Base-by-base conservation (phyloP, 805 yeast species). In the Candida methanosorbosa region DNA sequence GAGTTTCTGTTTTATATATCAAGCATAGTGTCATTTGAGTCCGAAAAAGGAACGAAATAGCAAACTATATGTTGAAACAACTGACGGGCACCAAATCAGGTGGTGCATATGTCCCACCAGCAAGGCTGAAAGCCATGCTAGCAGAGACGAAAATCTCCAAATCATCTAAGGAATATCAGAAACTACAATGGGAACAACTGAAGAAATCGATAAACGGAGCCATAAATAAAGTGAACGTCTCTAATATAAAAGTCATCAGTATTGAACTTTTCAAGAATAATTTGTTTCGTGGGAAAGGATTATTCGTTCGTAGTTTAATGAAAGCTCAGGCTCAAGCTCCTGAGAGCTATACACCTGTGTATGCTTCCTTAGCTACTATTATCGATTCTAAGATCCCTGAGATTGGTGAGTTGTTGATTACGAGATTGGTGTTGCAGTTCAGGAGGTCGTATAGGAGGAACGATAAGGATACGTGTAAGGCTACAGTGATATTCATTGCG, bases 381-480 rank as follows among this genome's bases (percentile, higher is more conserved):
- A 34, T 86, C 9, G 81, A 82, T 53, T 68, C 81, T 5, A 73
- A 79, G 43, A 52, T 83, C 4, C 92, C 94, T 0, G 70, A 70
- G 24, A 57, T 84, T 14, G 95, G 94, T 2, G 69, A 69, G 37
- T 51, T 79, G 4, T 41, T 82, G 22, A 51, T 68, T 0, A 48
- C 65, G 8, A 62, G 92, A 39, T 54, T 79, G 19, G 59, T 81
- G 1, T 45, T 76, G 4, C 76, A 68, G 37, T 83, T 84, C 55
- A 67, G 78, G 30, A 64, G 66, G 41, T 68, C 68, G 1, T 78
- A 63, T 52, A 60, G 63, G 43, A 49, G 61, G 17, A 66, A 70
- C 38, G 68, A 76, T 44, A 68, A 66, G 38, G 41, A 48, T 0
- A 42, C 52, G 4, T 70, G 80, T 33, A 49, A 63, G 6, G 55